Evolutionary conservation across 495 filamentous ascomycete species (phyloP).

Genomic region (Hypoxylon cercidicola): DNA sequence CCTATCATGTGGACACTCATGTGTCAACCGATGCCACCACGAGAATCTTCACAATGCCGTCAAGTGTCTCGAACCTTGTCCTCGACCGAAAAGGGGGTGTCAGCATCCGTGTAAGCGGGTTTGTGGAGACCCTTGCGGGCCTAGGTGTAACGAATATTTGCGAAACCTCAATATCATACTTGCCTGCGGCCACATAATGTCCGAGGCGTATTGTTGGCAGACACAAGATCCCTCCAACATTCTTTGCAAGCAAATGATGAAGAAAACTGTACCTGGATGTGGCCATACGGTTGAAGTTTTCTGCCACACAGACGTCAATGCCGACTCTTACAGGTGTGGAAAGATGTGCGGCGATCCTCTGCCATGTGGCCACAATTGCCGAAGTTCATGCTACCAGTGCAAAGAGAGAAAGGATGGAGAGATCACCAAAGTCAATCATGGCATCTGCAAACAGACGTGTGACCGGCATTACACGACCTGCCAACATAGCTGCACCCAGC

Average conservation of each 20-base stretch:
- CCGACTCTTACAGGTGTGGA: conserved; percentile 56
- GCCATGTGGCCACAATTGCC: conserved; percentile 71
- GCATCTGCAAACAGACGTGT: conserved; percentile 62
- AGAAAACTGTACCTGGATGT: conserved; percentile 61
- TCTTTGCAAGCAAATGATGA: conserved; percentile 49
- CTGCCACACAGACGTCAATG: conserved; percentile 61
- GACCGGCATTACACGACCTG: conserved; percentile 68
- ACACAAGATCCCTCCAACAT: conserved; percentile 41
- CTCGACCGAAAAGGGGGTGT: conserved; percentile 65
- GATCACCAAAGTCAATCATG: conserved; percentile 55
- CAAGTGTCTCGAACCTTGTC: conserved; percentile 70
- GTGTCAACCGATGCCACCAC: conserved; percentile 76
- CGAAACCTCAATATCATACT: conserved; percentile 53
- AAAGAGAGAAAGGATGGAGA: conserved; percentile 46
- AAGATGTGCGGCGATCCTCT: conserved; percentile 57
- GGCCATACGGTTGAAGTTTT: conserved; percentile 60
- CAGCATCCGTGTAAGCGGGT: conserved; percentile 67
- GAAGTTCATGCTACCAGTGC: conserved; percentile 62
- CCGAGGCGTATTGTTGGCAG: conserved; percentile 62
- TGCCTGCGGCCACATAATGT: conserved; percentile 67
- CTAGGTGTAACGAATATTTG: conserved; percentile 51
- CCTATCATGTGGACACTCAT: conserved; percentile 78
- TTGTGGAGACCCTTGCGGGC: conserved; percentile 65
- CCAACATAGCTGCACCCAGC: conserved; percentile 61
- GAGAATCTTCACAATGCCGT: conserved; percentile 70